A percentile compares a stretch with the other conserved stretches of the same genome.
Conservation (phyloP, 768 basidiomycete species). For the Russula vinacea region DNA sequence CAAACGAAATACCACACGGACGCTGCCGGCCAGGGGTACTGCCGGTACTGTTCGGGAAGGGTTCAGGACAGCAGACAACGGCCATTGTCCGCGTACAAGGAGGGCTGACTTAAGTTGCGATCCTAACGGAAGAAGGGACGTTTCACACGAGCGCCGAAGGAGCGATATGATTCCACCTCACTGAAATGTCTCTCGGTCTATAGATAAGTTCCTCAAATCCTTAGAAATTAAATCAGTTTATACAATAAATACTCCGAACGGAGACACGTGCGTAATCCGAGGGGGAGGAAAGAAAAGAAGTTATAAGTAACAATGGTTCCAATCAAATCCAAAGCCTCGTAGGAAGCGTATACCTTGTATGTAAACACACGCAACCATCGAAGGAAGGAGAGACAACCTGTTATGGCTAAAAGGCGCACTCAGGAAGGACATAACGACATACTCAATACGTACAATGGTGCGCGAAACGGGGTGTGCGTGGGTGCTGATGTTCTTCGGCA, state of each 20-base stretch:
- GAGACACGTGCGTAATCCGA: not conserved
- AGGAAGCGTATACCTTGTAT: not conserved
- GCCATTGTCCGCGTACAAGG: not conserved
- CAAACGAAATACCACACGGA: too few species aligned
- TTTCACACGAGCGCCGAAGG: too few species aligned
- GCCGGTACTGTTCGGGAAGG: not conserved
- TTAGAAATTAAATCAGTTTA: not conserved
- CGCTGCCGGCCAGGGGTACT: too few species aligned
- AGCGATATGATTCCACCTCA: not conserved
- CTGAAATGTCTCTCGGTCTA: not conserved
- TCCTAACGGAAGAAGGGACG: not conserved
- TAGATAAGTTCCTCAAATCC: not conserved
- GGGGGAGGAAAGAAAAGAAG: not conserved
- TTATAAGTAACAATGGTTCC: not conserved
- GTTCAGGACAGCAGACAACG: too few species aligned
- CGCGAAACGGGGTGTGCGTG: not conserved
- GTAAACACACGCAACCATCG: not conserved
- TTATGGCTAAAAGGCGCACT: not conserved
- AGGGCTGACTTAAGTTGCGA: not conserved
- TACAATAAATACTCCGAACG: not conserved
- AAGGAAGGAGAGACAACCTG: not conserved
- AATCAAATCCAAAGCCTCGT: not conserved
- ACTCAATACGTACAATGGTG: constrained; percentile 1
- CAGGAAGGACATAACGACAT: not conserved
- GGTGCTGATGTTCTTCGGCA: not conserved